These are phyloP conservation scores for Boletus rubropictus DNA, from an alignment of 768 basidiomycete species.

Conservation along the genomic window DNA sequence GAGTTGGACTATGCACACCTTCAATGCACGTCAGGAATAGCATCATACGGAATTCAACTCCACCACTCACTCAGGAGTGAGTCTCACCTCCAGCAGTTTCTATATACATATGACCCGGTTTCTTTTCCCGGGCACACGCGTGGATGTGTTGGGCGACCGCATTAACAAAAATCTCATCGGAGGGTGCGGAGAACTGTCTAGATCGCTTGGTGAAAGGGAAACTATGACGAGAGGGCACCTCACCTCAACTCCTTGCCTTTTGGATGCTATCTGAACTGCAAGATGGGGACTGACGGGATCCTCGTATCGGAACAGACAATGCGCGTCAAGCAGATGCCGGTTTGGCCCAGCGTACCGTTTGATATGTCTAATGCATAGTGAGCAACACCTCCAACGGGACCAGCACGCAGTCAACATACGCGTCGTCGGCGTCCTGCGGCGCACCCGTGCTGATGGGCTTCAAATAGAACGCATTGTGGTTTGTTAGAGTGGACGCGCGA, in stretches of 20 bases:
- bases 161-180: slow-evolving; percentile 61
- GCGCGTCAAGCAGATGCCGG: slow-evolving; percentile 42
- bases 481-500: slow-evolving; percentile 60
- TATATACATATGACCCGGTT: slow-evolving; percentile 62
- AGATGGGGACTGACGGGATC: slow-evolving; percentile 94
- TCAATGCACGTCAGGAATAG: slow-evolving; percentile 7
- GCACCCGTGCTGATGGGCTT: slow-evolving; percentile 94
- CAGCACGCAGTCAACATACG: slow-evolving; percentile 40
- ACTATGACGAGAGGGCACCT: slow-evolving; percentile 1
- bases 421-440: slow-evolving; percentile 74
- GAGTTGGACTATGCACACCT: slow-evolving; percentile 91
- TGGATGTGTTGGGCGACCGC: slow-evolving; percentile 61
- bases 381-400: neutral
- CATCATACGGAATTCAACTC: neutral
- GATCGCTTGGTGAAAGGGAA: slow-evolving; percentile 3
- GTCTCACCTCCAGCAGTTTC: slow-evolving; percentile 95
- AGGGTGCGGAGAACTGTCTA: slow-evolving; percentile 35
- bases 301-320: slow-evolving; percentile 77
- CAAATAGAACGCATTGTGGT: slow-evolving; percentile 56
- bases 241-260: slow-evolving; percentile 30
- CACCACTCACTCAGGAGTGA: slow-evolving; percentile 13
- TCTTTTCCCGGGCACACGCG: slow-evolving; percentile 37
- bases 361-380: slow-evolving; percentile 51
- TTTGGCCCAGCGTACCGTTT: slow-evolving; percentile 43
- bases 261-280: slow-evolving; percentile 54